These are phyloP conservation scores for Polychaeton citri DNA, from an alignment of 2,329 filamentous ascomycete species.

Conservation along the genomic window DNA sequence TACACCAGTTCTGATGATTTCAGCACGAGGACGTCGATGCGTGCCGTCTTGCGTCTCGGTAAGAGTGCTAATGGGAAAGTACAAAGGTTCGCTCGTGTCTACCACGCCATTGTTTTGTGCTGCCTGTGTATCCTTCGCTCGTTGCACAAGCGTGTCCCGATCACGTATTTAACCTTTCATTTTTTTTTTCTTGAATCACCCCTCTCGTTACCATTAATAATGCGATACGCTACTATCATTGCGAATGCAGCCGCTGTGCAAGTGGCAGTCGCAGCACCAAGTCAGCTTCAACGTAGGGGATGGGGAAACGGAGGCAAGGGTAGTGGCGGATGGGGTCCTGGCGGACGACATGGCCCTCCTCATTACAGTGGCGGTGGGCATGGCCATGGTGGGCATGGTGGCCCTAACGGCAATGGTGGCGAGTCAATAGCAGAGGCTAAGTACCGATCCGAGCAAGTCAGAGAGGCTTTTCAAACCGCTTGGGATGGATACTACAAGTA, in stretches of 20 bases:
- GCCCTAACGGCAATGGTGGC: neutral
- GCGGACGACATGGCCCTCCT: neutral
- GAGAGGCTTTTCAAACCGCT: conserved; percentile 54
- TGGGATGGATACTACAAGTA: conserved; percentile 49
- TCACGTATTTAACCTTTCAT: too few species aligned
- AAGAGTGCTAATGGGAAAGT: neutral
- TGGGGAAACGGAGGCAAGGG: neutral
- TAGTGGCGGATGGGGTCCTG: neutral
- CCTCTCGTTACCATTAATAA: too few species aligned
- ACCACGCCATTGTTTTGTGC: too few species aligned
- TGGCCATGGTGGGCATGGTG: neutral
- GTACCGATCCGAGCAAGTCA: conserved; percentile 45
- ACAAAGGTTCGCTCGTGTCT: neutral
- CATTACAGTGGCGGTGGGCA: neutral
- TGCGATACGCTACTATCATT: too few species aligned
- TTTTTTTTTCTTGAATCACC: too few species aligned
- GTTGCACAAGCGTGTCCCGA: too few species aligned
- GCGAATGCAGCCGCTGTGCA: too few species aligned
- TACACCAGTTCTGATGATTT: too few species aligned
- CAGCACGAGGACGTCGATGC: too few species aligned
- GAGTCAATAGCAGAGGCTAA: neutral
- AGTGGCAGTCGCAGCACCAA: neutral
- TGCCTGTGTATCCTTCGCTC: too few species aligned
- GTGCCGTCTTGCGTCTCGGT: too few species aligned
- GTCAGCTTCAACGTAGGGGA: neutral